phyloP scores from a whole-genome alignment of 306 rosid genomes.

The Lathyrus oleraceus region DNA sequence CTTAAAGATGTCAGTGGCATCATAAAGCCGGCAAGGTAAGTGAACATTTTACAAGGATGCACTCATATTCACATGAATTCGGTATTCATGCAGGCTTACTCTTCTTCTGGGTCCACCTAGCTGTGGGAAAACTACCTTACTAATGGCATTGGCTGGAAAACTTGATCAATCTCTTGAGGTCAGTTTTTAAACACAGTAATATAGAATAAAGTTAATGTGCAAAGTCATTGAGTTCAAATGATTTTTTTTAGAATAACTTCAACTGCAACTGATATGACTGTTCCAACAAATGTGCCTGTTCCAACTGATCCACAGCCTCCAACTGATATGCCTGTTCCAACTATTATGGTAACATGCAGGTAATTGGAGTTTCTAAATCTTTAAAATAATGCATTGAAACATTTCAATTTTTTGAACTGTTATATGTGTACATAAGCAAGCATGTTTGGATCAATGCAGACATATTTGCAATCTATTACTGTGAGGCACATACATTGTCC shows the following conservation, averaged over 20 bases:
- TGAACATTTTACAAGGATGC: too few relatives aligned
- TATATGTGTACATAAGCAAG: constrained; percentile 6
- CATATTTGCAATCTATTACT: constrained; percentile 86
- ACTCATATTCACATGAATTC: too few relatives aligned
- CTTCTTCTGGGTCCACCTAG: too few relatives aligned
- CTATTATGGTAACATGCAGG: constrained; percentile 99
- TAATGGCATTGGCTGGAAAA: constrained; percentile 58
- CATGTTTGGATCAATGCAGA: constrained; percentile 53
- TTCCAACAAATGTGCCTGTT: too few relatives aligned
- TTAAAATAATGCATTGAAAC: constrained; percentile 2
- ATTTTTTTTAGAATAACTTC: too few relatives aligned
- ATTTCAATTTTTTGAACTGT: not conserved
- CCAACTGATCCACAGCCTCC: too few relatives aligned
- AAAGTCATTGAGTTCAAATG: too few relatives aligned
- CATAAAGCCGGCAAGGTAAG: too few relatives aligned
- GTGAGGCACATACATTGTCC: constrained; percentile 89
- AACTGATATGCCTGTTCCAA: too few relatives aligned
- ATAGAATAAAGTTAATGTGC: not conserved
- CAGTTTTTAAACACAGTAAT: constrained; percentile 26
- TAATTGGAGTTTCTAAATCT: constrained; percentile 29
- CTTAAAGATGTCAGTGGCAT: too few relatives aligned
- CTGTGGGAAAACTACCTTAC: constrained; percentile 56
- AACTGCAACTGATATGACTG: too few relatives aligned
- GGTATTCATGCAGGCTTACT: too few relatives aligned
- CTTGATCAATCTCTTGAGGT: constrained; percentile 55